Percentiles rank a stretch among this genome's conserved stretches.
Conservation (phyloP, 1,139 yeast species). For the Debaryomyces subglobosus region DNA sequence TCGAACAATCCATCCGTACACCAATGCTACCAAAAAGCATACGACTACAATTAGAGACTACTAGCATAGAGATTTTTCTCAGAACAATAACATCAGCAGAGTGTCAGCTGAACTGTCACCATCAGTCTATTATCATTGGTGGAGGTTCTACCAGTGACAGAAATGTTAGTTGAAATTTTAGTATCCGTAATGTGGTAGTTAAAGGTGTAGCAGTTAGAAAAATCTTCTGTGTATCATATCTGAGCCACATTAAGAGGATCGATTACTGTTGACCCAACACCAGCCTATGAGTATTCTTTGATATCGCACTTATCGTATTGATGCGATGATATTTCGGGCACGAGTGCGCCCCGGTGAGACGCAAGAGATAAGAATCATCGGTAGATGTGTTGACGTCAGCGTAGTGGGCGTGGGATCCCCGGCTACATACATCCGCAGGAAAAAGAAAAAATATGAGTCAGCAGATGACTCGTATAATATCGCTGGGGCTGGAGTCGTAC, state of each 20-base stretch:
- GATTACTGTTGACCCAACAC: neutral
- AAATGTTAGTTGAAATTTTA: neutral
- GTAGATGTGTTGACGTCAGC: neutral
- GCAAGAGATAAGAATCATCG: neutral
- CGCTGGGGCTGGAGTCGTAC: neutral
- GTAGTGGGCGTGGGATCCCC: neutral
- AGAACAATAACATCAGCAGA: too few relatives aligned
- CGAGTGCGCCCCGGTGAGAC: neutral
- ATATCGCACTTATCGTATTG: neutral
- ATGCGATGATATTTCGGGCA: neutral
- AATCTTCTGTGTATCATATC: neutral
- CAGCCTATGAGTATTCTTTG: neutral
- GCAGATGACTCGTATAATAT: neutral
- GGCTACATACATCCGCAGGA: neutral
- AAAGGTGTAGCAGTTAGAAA: neutral
- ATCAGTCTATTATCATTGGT: too few relatives aligned
- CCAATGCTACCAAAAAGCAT: neutral
- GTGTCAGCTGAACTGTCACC: too few relatives aligned
- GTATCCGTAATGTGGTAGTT: neutral
- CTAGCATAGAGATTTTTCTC: too few relatives aligned
- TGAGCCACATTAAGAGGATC: neutral
- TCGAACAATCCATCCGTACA: neutral
- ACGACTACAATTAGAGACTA: too few relatives aligned
- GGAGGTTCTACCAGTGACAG: too few relatives aligned
- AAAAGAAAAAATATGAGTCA: neutral